Evolutionary conservation across 2,329 filamentous ascomycete genomes (phyloP).

Genomic region (Akanthomyces lecanii): DNA sequence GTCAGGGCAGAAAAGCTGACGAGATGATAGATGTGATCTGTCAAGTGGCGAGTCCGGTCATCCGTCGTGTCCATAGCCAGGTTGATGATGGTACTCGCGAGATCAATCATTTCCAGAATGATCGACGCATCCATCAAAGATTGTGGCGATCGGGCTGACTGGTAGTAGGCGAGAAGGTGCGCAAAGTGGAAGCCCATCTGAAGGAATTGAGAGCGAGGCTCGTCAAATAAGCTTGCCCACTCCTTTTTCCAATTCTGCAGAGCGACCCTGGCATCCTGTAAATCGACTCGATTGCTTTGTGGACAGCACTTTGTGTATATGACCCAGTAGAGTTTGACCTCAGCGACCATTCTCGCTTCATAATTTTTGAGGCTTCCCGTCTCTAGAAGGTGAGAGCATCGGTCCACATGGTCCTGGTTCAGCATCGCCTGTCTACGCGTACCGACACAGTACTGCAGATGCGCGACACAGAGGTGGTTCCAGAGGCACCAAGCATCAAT

Average conservation of each 20-base stretch:
- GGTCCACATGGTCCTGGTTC: slow-evolving; percentile 22
- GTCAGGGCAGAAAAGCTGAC: slow-evolving; percentile 27
- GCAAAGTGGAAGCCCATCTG: slow-evolving; percentile 29
- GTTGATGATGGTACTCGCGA: slow-evolving; percentile 25
- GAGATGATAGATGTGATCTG: slow-evolving; percentile 29
- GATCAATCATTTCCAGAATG: slow-evolving; percentile 24
- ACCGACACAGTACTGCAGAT: slow-evolving; percentile 29
- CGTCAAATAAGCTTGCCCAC: slow-evolving; percentile 24
- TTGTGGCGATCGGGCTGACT: slow-evolving; percentile 22
- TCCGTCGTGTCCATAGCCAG: slow-evolving; percentile 28
- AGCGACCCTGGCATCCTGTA: slow-evolving; percentile 12
- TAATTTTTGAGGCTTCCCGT: slow-evolving; percentile 22
- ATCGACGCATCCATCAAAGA: slow-evolving; percentile 17
- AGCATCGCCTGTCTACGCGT: slow-evolving; percentile 23
- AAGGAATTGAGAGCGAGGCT: slow-evolving; percentile 28
- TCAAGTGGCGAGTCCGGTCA: slow-evolving; percentile 27
- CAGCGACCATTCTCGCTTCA: slow-evolving; percentile 27
- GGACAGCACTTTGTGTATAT: slow-evolving; percentile 23
- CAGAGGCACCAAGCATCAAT: slow-evolving; percentile 25
- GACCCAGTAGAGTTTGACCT: slow-evolving; percentile 28
- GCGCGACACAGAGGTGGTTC: slow-evolving; percentile 27
- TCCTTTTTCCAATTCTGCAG: slow-evolving; percentile 24
- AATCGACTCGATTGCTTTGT: slow-evolving; percentile 13
- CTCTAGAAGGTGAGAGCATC: slow-evolving; percentile 19
- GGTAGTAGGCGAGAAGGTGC: slow-evolving; percentile 23